phyloP scores from a whole-genome alignment of 805 yeast genomes.

The Naumovozyma castellii region DNA sequence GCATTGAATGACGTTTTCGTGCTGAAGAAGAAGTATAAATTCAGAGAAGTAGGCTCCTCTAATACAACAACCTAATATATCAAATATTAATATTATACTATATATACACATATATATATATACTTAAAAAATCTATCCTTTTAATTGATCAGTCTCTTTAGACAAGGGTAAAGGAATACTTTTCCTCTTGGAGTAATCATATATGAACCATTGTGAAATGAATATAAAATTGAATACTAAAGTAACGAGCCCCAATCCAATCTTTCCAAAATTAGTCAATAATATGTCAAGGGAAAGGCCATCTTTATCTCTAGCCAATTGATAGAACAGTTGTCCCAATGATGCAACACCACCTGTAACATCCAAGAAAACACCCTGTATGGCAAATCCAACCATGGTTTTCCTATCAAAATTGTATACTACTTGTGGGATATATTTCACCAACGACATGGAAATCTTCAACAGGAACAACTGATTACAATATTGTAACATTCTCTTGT shows the following conservation, averaged over 20 bases:
- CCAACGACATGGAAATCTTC: constrained; percentile 40
- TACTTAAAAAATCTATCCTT: too few relatives aligned
- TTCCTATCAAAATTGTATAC: constrained; percentile 66
- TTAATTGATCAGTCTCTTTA: too few relatives aligned
- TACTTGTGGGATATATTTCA: constrained; percentile 72
- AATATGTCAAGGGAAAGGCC: constrained; percentile 15
- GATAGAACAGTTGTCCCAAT: constrained; percentile 19
- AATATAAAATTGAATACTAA: constrained; percentile 32
- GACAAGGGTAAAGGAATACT: neutral
- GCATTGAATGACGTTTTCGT: constrained; percentile 66
- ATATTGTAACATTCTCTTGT: constrained; percentile 15
- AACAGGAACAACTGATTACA: constrained; percentile 25
- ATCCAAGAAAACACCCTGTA: constrained; percentile 40
- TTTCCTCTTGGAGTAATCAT: constrained; percentile 4
- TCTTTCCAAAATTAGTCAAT: constrained; percentile 32
- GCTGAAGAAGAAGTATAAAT: constrained; percentile 19
- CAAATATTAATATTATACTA: neutral
- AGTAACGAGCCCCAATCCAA: constrained; percentile 34
- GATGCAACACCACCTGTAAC: constrained; percentile 31
- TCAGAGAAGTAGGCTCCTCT: constrained; percentile 4
- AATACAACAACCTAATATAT: too few relatives aligned
- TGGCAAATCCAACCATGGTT: constrained; percentile 78
- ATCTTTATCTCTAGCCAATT: constrained; percentile 14
- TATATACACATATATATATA: neutral
- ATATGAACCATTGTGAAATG: constrained; percentile 31